These are phyloP conservation scores for Cryptosporidium tyzzeri DNA, from an alignment of 169 alveolate genomes.

Conservation along the genomic window DNA sequence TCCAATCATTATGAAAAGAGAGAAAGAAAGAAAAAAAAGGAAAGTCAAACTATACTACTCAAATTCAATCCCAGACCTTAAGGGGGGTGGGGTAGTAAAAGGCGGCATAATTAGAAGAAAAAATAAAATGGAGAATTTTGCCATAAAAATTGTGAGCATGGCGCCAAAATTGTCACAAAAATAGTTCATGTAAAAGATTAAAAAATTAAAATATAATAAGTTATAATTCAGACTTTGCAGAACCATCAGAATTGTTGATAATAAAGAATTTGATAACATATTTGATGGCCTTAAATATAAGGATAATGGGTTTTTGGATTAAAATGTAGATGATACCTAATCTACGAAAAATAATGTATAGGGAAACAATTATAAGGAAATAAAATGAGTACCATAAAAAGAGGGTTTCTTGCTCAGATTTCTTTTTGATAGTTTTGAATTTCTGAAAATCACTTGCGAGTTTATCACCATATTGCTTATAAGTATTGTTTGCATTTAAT, in stretches of 20 bases:
- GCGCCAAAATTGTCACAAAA: not conserved
- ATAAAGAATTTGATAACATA: not conserved
- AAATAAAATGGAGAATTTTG: not conserved
- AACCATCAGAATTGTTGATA: not conserved
- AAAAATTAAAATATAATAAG: not conserved
- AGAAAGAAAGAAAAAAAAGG: not conserved
- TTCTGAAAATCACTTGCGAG: not conserved
- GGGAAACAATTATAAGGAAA: constrained; percentile 27
- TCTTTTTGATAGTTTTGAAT: constrained; percentile 12
- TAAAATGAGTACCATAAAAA: constrained; percentile 58
- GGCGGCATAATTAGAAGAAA: not conserved
- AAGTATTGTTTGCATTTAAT: not conserved
- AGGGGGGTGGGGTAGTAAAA: not conserved
- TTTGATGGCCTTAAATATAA: constrained; percentile 1
- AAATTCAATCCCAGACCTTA: not conserved
- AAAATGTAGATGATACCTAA: constrained; percentile 41
- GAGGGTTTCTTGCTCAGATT: constrained; percentile 28
- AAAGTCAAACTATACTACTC: not conserved
- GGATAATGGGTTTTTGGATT: constrained; percentile 22
- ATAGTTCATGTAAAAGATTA: not conserved
- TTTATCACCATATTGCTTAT: constrained; percentile 31
- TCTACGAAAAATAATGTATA: constrained; percentile 31
- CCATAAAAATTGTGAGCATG: not conserved
- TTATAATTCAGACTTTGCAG: constrained; percentile 1
- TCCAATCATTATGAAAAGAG: not conserved